Base-by-base conservation (phyloP, 805 yeast species). In the Sungouiella thailandica region DNA sequence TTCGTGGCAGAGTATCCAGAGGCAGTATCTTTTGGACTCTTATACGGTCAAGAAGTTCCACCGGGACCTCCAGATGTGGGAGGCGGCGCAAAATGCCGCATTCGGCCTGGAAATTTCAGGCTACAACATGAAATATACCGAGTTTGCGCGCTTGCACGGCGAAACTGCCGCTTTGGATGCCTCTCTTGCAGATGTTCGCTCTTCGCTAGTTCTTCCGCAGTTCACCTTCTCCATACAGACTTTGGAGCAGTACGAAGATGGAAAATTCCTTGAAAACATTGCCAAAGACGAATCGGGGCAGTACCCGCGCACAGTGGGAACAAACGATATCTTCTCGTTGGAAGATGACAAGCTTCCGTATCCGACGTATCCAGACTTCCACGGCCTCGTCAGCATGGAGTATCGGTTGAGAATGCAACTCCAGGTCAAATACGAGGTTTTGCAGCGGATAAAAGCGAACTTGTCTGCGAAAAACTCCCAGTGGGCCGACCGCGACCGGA, bases 401-500 rank as follows among this genome's bases (percentile, higher is more conserved):
- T 58, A 47, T 34, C 38, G 58, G 23, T 42, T 56, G 28, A 52
- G 69, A 17, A 44, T 62, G 35, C 45, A 55, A 35, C 41, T 51
- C 34, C 54, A 60, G 44, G 49, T 65, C 29, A 57, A 60, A 35
- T 54, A 60, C 39, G 71, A 65, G 36, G 46, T 62, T 2, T 47
- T 65, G 32, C 47, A 50, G 10, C 47, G 50, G 31, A 51, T 62
- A 20, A 62, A 60, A 35, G 48, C 53, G 31, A 62, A 58, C 26
- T 44, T 64, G 18, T 37, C 44, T 1, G 43, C 52, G 12, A 52
- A 58, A 22, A 62, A 61, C 35, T 49, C 43, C 32, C 57, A 57
- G 37, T 66, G 72, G 72, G 51, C 50, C 11, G 30, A 47, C 8
- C 46, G 68, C 28, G 66, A 62, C 39, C 39, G 49, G 14, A 44